A percentile compares a stretch with the other conserved stretches of the same genome.
Evolutionary conservation across 2,329 filamentous ascomycete genomes (phyloP).

Genomic region (Aureobasidium leucospermi): DNA sequence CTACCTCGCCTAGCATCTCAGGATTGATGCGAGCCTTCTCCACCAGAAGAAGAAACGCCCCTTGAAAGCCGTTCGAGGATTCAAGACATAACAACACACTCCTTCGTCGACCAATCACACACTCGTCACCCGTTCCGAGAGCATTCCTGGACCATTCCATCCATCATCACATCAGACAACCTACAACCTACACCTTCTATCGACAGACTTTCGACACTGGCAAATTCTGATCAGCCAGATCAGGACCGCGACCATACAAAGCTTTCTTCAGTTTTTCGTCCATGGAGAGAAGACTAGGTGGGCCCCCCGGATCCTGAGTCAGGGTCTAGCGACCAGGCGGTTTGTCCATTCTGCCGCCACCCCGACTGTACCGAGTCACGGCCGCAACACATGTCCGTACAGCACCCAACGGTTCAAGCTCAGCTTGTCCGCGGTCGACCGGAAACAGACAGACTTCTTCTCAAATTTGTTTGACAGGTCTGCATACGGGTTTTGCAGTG

Average conservation of each 20-base stretch:
- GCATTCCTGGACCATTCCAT: not conserved
- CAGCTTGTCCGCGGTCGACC: not conserved
- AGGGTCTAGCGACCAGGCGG: not conserved
- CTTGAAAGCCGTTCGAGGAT: slow-evolving; percentile 4
- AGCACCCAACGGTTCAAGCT: not conserved
- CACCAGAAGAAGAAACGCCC: slow-evolving; percentile 4
- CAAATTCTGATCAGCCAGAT: not conserved
- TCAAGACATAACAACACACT: slow-evolving; percentile 1
- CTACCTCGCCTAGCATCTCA: slow-evolving; percentile 4
- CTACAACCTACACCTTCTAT: not conserved
- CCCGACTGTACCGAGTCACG: not conserved
- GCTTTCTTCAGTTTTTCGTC: not conserved
- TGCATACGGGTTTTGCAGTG: not conserved
- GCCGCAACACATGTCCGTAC: slow-evolving; percentile 4
- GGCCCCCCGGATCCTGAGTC: slow-evolving; percentile 6
- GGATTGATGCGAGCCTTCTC: slow-evolving; percentile 7
- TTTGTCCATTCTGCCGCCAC: slow-evolving; percentile 1
- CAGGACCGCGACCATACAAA: not conserved
- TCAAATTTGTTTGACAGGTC: not conserved
- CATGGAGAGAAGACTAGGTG: not conserved
- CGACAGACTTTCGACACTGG: not conserved
- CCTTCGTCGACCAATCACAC: not conserved
- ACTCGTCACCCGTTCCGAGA: not conserved
- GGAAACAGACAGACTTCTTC: not conserved
- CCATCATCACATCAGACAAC: not conserved